A percentile compares a stretch with the other conserved stretches of the same genome.
Conservation (phyloP, 495 filamentous ascomycete species). For the Annulohypoxylon bovei region DNA sequence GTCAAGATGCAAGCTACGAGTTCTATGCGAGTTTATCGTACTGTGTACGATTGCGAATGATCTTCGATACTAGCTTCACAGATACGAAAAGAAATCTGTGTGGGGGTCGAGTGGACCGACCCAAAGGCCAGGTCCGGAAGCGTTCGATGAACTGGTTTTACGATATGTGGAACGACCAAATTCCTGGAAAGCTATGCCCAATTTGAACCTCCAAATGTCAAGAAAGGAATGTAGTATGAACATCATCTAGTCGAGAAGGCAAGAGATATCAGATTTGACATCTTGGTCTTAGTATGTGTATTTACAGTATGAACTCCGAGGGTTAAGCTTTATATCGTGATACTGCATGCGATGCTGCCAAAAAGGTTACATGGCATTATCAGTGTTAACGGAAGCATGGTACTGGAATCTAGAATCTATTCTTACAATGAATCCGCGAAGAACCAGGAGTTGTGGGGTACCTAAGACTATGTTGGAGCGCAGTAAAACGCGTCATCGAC, state of each 20-base stretch:
- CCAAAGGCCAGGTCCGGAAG: not conserved
- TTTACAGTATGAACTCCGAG: conserved; percentile 6
- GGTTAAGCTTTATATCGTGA: conserved; percentile 4
- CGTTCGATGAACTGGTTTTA: not conserved
- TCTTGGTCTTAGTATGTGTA: not conserved
- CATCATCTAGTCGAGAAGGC: conserved; percentile 8
- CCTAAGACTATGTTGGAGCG: not conserved
- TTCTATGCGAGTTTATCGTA: not conserved
- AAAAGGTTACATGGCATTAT: conserved; percentile 25
- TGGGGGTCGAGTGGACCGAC: not conserved
- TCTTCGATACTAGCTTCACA: not conserved
- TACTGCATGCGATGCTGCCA: not conserved
- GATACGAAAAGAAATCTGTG: not conserved
- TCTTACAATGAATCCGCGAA: not conserved
- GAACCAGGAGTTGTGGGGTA: not conserved
- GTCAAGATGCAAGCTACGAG: not conserved
- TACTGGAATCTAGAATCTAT: not conserved
- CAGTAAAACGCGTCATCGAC: conserved; percentile 15
- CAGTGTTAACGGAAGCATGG: not conserved
- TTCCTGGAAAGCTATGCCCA: not conserved
- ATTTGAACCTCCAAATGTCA: not conserved
- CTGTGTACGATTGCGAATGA: not conserved
- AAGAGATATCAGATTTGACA: not conserved
- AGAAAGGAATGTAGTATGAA: conserved; percentile 24
- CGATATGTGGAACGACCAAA: not conserved